Evolutionary conservation across 2,329 filamentous ascomycete species (phyloP).

Genomic region (Tolypocladium guangdongense): DNA sequence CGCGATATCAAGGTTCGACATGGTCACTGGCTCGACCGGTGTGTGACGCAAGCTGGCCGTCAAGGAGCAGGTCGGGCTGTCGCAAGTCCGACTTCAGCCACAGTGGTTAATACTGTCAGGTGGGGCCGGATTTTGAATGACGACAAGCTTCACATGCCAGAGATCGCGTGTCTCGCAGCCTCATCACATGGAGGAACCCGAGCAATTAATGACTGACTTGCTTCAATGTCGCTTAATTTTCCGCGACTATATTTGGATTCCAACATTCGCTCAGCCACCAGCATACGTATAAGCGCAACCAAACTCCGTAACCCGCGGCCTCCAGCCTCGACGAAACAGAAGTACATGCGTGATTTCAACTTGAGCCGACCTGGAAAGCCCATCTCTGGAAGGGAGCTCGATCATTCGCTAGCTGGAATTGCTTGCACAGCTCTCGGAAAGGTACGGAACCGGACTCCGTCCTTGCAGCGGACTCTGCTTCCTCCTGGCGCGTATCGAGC

Average conservation of each 20-base stretch:
- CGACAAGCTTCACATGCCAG: constrained; percentile 1
- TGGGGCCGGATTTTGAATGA: no score
- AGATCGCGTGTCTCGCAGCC: neutral
- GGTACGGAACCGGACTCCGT: neutral
- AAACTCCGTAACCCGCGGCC: neutral
- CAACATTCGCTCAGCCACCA: neutral
- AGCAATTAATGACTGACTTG: neutral
- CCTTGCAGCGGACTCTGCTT: neutral
- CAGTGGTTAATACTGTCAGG: no score
- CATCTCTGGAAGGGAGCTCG: neutral
- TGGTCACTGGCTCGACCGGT: constrained; percentile 1
- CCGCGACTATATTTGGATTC: neutral
- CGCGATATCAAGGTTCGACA: constrained; percentile 8
- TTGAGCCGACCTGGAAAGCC: neutral
- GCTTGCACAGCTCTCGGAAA: neutral
- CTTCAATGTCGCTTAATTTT: neutral
- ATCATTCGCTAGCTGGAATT: neutral
- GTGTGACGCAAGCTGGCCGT: constrained; percentile 3
- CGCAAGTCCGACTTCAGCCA: no score
- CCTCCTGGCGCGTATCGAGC: neutral
- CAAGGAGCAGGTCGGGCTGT: neutral
- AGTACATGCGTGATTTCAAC: neutral
- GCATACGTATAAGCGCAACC: neutral
- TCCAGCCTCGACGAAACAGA: neutral
- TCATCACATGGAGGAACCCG: neutral